phyloP scores from a whole-genome alignment of 768 basidiomycete species.

The Lentinus tigrinus region DNA sequence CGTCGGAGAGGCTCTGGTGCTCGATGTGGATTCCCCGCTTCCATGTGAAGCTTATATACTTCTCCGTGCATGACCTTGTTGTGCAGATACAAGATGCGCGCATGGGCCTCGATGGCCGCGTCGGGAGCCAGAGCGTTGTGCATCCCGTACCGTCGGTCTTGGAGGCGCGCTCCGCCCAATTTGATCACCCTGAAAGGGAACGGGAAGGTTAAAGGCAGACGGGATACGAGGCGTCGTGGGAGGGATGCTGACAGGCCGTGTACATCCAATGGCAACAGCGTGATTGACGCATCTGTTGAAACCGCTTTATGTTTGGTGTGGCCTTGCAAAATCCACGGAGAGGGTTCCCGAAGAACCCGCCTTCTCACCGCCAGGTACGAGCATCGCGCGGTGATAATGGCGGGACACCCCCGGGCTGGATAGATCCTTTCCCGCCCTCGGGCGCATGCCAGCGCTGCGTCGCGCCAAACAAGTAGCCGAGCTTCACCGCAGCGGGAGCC shows the following conservation, averaged over 20 bases:
- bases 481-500: too few relatives aligned
- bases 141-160: slow-evolving; percentile 4
- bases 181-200: neutral
- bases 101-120: slow-evolving; percentile 3
- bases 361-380: neutral
- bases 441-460: too few relatives aligned
- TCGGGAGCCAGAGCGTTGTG: neutral
- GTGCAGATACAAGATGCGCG: neutral
- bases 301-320: neutral
- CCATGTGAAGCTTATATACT: neutral
- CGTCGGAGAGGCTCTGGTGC: neutral
- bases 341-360: neutral
- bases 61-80: neutral
- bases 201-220: neutral
- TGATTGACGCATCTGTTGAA: slow-evolving; percentile 8
- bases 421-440: too few relatives aligned
- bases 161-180: neutral
- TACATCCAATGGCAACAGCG: neutral
- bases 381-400: neutral
- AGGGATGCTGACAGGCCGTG: neutral
- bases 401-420: too few relatives aligned
- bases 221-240: neutral
- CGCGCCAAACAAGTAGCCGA: too few relatives aligned
- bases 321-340: neutral
- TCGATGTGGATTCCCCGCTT: neutral